These are phyloP conservation scores for Escovopsis sp. DNA, from an alignment of 2,329 filamentous ascomycete species.

Conservation along the genomic window DNA sequence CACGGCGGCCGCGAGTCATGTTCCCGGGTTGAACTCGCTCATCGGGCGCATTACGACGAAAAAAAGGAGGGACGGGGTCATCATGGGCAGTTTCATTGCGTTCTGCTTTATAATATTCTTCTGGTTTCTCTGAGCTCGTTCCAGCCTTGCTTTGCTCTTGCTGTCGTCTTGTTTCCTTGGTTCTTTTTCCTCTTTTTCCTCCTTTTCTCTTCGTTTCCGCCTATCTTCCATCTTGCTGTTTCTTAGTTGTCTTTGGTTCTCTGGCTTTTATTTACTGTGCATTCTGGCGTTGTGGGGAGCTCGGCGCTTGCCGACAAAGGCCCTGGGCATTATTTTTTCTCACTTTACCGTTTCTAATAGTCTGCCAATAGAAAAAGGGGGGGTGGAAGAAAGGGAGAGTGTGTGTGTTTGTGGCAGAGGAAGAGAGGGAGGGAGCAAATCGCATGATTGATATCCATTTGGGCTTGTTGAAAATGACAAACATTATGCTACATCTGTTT, in stretches of 20 bases:
- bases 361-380: too few species aligned
- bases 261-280: too few species aligned
- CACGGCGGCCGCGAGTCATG: slow-evolving; percentile 72
- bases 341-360: slow-evolving; percentile 15
- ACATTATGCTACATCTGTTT: slow-evolving; percentile 8
- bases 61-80: slow-evolving; percentile 88
- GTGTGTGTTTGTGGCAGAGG: too few species aligned
- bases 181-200: too few species aligned
- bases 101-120: slow-evolving; percentile 80
- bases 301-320: slow-evolving; percentile 11
- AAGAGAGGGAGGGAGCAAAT: slow-evolving; percentile 1
- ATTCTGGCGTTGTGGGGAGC: slow-evolving; percentile 21
- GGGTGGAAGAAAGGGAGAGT: too few species aligned
- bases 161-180: too few species aligned
- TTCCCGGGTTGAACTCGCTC: slow-evolving; percentile 83
- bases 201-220: too few species aligned
- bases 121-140: slow-evolving; percentile 48
- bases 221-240: too few species aligned
- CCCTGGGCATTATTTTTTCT: slow-evolving; percentile 9
- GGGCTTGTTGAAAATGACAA: too few species aligned
- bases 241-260: too few species aligned
- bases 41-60: slow-evolving; percentile 88
- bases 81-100: slow-evolving; percentile 80
- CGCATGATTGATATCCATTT: slow-evolving; percentile 7
- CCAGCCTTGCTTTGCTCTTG: not conserved